phyloP scores from a whole-genome alignment of 78 protist species.

The Dictyostelium intermedium region DNA sequence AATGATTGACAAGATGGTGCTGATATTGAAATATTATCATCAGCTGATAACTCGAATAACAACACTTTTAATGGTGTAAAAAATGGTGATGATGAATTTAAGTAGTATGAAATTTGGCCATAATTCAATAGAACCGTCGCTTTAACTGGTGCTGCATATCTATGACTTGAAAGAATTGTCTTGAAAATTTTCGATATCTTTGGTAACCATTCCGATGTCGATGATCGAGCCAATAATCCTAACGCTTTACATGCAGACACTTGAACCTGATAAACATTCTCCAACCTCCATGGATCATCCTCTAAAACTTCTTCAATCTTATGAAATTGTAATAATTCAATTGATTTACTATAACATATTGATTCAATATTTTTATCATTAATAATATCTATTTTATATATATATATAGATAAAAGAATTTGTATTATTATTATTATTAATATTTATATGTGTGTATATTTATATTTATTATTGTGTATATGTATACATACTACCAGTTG shows the following conservation, averaged over 20 bases:
- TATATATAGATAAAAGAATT: too few relatives aligned
- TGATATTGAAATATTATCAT: constrained; percentile 46
- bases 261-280: constrained; percentile 65
- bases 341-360: constrained; percentile 50
- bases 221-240: constrained; percentile 70
- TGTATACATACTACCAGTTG: constrained; percentile 66
- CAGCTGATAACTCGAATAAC: constrained; percentile 32
- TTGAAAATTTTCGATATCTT: constrained; percentile 49
- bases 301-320: constrained; percentile 53
- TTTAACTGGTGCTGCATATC: constrained; percentile 42
- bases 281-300: constrained; percentile 67
- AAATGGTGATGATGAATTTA: constrained; percentile 21
- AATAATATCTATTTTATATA: constrained; percentile 70
- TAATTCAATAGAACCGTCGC: constrained; percentile 7
- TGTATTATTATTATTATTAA: not conserved
- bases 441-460: not conserved
- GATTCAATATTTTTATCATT: constrained; percentile 70
- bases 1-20: constrained; percentile 58
- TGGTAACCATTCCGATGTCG: constrained; percentile 63
- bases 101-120: constrained; percentile 53
- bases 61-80: constrained; percentile 47
- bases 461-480: not conserved
- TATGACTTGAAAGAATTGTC: not conserved
- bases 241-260: constrained; percentile 67
- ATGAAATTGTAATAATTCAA: constrained; percentile 69